Base-by-base conservation (phyloP, 1,284 basidiomycete genomes). In the Cystobasidiaceae sp. region DNA sequence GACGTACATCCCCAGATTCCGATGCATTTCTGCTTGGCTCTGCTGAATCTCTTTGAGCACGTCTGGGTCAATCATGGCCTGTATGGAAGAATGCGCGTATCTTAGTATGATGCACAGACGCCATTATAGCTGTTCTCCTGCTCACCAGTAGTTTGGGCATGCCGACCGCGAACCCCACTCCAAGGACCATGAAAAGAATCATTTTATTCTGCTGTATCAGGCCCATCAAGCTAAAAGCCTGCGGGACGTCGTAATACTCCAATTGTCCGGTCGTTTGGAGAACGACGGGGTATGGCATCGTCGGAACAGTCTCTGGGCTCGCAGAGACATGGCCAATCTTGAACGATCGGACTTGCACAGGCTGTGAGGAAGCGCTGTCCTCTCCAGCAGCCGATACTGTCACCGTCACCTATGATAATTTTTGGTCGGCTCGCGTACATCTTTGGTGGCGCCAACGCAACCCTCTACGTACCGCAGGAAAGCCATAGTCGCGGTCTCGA, bases 131-230 rank as follows among this genome's bases (percentile, higher is more conserved):
- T 1, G 23, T 19, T 44, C 15, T 6, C 13, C 4, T 4, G 21
- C 56, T 48, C 27, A 56, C 61, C 41, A 64, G 28, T 7, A 64
- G 51, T 52, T 64, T 64, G 0, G 61, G 61, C 61, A 64, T 55
- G n/a, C 61, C 61, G 11, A 64, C 45, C 6, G 61, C 61, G 39
- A 64, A 55, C 4, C 15, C 51, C 7, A 64, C 23, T 19, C 61
- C 61, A 1, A 33, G 25, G 7, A 55, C 61, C 61, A 64, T 64
- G 43, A 64, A 48, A 17, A 64, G 32, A 9, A 64, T 64, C 61
- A 64, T 64, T 33, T 64, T 64, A 33, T 64, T 64, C 43, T 64
- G 61, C 52, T 48, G 41, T 15, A 64, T 45, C 61, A 64, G 25
- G 6, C n/a, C 37, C 17, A 51, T 13, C 8, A 64, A 2, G 27